Evolutionary conservation across 1,284 basidiomycete genomes (phyloP), one percentile per base, ranked within the genome.

Genomic region (Sanghuangporus weigelae): DNA sequence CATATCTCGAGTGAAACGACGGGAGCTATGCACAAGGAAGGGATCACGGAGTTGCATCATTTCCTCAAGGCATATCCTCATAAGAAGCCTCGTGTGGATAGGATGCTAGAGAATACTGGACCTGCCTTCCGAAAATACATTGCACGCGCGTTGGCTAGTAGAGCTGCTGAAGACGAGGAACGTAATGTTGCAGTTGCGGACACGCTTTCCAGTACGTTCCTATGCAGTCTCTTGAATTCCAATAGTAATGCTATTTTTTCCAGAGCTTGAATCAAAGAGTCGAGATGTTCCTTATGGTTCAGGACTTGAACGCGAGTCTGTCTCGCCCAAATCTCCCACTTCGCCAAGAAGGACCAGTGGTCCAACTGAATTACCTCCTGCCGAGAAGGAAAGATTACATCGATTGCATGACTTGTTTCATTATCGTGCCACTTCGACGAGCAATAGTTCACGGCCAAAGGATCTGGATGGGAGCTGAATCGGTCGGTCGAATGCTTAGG

Each of bases 41-140:
- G 94, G 4, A 96, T 99, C 64, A 95, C 93, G n/a, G 94, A 96
- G 69, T 78, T 99, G 48, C 95, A 98, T 73, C 89, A 95, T 53
- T 98, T 96, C 79, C 78, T 97, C 70, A 96, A 96, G 75, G 87
- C 87, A 36, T 87, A 98, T 71, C 96, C 96, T 0, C 90, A 94
- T 68, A 95, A 96, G 73, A 85, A 89, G 70, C 79, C 84, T 4
- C 88, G 90, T 63, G 93, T 98, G 16, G 92, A 95, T 69, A 89
- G 92, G 71, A 83, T 94, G 77, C 78, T 94, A 5, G 90, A 93
- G 70, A 84, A 87, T 2, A 93, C 92, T 1, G 90, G 90, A 1
- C 82, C 90, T 31, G 89, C 89, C 1, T 93, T 93, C 78, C 81
- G 88, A 61, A 93, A 93, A 73, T 93, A 93, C 69, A 92, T 93